These are phyloP conservation scores for Amaranthus palmeri DNA, from an alignment of 148 eudicot species.

Conservation along the genomic window DNA sequence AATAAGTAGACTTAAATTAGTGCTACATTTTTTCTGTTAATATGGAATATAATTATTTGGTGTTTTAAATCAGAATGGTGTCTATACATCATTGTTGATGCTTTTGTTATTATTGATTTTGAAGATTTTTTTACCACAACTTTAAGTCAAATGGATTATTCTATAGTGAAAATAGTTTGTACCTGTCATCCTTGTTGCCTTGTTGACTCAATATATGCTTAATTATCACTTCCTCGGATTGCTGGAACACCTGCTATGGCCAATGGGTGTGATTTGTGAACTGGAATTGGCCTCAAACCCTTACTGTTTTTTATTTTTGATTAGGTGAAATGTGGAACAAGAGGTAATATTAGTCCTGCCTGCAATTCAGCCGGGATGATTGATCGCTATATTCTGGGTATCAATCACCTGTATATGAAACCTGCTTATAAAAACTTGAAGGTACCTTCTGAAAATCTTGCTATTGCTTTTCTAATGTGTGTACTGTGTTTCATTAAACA, in stretches of 20 bases:
- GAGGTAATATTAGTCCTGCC: slow-evolving; percentile 78
- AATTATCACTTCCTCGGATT: too few species aligned
- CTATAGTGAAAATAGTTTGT: not conserved
- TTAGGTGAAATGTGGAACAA: slow-evolving; percentile 62
- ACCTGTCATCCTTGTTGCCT: not conserved
- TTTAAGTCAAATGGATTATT: too few species aligned
- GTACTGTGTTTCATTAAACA: not conserved
- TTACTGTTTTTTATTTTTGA: slow-evolving; percentile 1
- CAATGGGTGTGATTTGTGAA: not conserved
- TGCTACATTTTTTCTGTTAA: too few species aligned
- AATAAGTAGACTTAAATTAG: not conserved
- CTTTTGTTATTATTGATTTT: not conserved
- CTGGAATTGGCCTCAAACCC: not conserved
- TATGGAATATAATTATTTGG: too few species aligned
- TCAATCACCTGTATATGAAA: slow-evolving; percentile 59
- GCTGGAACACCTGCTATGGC: too few species aligned
- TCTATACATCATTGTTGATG: not conserved
- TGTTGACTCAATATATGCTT: not conserved
- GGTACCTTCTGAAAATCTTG: slow-evolving; percentile 35
- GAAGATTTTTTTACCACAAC: not conserved
- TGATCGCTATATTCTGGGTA: slow-evolving; percentile 70
- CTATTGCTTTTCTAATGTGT: not conserved
- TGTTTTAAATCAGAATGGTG: not conserved
- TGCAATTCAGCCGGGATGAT: slow-evolving; percentile 88
- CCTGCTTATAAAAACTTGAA: slow-evolving; percentile 61